These are phyloP conservation scores for Pleurotus citrinopileatus DNA, from an alignment of 768 basidiomycete species.

Conservation along the genomic window DNA sequence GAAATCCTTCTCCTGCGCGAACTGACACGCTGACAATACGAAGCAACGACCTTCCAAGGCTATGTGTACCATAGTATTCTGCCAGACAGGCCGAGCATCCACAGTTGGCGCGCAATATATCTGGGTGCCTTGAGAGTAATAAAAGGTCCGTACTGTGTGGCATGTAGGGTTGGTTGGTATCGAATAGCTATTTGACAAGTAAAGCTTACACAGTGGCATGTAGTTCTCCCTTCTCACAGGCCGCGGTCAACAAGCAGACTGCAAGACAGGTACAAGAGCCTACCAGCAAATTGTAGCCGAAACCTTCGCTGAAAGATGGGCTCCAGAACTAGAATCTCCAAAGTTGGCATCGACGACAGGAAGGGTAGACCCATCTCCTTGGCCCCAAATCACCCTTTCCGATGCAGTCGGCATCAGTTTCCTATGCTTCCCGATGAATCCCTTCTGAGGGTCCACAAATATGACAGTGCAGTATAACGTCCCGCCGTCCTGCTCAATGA, in stretches of 20 bases:
- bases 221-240: conserved; percentile 59
- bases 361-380: conserved; percentile 52
- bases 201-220: conserved; percentile 53
- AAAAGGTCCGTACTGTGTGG: conserved; percentile 49
- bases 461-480: conserved; percentile 61
- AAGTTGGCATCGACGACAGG: conserved; percentile 45
- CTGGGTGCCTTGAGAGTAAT: conserved; percentile 57
- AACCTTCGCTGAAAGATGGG: conserved; percentile 38
- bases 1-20: conserved; percentile 51
- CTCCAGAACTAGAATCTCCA: conserved; percentile 13
- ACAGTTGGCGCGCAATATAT: conserved; percentile 69
- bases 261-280: conserved; percentile 14
- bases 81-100: conserved; percentile 56
- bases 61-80: conserved; percentile 56
- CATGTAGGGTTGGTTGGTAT: neutral
- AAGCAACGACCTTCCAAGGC: conserved; percentile 70
- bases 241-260: neutral
- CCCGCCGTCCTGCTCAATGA: conserved; percentile 57
- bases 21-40: conserved; percentile 63
- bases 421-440: conserved; percentile 59
- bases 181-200: neutral
- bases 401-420: conserved; percentile 62
- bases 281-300: conserved; percentile 61
- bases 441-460: conserved; percentile 50
- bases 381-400: conserved; percentile 63